Evolutionary conservation across 1,284 basidiomycete species (phyloP).

Genomic region (Ganoderma sinense): DNA sequence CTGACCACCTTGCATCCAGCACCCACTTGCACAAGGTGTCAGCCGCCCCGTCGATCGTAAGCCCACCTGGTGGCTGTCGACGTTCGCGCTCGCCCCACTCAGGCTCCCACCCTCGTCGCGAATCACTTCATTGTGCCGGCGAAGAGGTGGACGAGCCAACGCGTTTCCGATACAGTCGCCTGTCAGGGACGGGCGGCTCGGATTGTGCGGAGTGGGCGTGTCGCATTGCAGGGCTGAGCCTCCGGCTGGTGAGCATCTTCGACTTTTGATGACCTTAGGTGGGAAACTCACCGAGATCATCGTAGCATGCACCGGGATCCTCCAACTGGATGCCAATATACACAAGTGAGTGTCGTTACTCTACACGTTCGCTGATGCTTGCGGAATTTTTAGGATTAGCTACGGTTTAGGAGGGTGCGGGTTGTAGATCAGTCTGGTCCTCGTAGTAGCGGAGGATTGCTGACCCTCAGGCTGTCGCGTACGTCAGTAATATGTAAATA

Average conservation of each 20-base stretch:
- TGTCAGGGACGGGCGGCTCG: slow-evolving; percentile 18
- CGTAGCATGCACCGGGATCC: neutral
- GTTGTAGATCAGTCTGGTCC: too few species aligned
- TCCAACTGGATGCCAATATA: too few species aligned
- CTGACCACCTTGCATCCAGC: neutral
- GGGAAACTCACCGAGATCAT: neutral
- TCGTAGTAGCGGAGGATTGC: too few species aligned
- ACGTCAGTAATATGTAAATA: too few species aligned
- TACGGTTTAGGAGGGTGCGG: too few species aligned
- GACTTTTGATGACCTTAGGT: neutral
- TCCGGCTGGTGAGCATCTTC: slow-evolving; percentile 9
- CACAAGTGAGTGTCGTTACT: neutral
- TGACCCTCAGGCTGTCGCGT: too few species aligned
- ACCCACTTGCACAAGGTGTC: neutral
- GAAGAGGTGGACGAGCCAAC: slow-evolving; percentile 10
- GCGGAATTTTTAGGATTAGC: neutral
- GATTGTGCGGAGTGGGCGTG: slow-evolving; percentile 15
- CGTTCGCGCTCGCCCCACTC: slow-evolving; percentile 17
- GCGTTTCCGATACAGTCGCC: slow-evolving; percentile 17
- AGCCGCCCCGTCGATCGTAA: slow-evolving; percentile 9
- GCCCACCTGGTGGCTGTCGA: slow-evolving; percentile 17
- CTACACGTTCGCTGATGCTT: neutral
- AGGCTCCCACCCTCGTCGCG: slow-evolving; percentile 7
- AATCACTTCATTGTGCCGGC: neutral
- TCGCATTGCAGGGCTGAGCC: slow-evolving; percentile 19